These are phyloP conservation scores for Boletus rubropictus DNA, from an alignment of 768 basidiomycete species.

Conservation along the genomic window DNA sequence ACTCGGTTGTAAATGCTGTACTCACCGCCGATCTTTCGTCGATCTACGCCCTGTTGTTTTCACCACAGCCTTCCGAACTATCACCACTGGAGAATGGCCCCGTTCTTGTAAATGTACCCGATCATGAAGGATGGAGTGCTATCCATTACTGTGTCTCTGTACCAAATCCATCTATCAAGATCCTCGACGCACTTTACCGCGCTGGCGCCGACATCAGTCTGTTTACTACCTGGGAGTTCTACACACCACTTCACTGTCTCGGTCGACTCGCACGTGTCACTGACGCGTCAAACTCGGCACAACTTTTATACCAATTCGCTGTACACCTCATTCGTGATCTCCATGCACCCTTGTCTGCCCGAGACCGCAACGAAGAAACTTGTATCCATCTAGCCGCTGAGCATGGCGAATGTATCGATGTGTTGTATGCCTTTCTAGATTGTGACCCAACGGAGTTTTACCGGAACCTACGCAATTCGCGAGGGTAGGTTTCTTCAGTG, in stretches of 20 bases:
- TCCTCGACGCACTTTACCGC: slow-evolving; percentile 66
- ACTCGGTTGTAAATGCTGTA: slow-evolving; percentile 52
- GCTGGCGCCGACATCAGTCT: slow-evolving; percentile 72
- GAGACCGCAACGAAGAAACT: slow-evolving; percentile 64
- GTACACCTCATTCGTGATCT: slow-evolving; percentile 66
- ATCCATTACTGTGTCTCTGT: slow-evolving; percentile 64
- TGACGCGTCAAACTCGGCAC: slow-evolving; percentile 31
- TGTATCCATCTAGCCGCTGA: slow-evolving; percentile 79
- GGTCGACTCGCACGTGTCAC: slow-evolving; percentile 37
- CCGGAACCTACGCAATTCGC: slow-evolving; percentile 57
- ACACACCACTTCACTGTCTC: slow-evolving; percentile 64
- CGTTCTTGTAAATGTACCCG: slow-evolving; percentile 62
- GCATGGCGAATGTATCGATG: slow-evolving; percentile 57
- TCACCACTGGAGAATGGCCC: slow-evolving; percentile 36
- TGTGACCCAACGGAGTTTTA: slow-evolving; percentile 54
- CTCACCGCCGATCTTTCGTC: slow-evolving; percentile 44
- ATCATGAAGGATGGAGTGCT: slow-evolving; percentile 64
- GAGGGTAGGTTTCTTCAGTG: slow-evolving; percentile 52
- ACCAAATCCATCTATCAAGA: slow-evolving; percentile 49
- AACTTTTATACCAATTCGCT: slow-evolving; percentile 51
- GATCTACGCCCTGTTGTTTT: slow-evolving; percentile 52
- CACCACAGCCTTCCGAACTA: slow-evolving; percentile 39
- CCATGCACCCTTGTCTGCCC: slow-evolving; percentile 60
- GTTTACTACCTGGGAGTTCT: slow-evolving; percentile 59
- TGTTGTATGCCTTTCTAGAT: slow-evolving; percentile 58